Conservation (phyloP, 1,139 yeast species). For the Suhomyces ambrosiae region DNA sequence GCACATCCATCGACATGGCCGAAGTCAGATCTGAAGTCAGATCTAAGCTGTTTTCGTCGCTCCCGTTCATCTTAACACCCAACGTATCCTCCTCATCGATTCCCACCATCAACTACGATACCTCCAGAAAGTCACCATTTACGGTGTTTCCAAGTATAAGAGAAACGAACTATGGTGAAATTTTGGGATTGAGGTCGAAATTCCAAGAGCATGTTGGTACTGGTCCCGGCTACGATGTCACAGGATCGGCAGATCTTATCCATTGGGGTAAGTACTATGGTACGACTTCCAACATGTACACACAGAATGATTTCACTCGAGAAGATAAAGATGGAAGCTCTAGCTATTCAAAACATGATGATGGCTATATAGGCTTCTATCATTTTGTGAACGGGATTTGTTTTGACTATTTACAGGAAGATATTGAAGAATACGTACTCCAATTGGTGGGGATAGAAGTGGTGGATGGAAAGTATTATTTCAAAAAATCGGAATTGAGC, state of each 20-base stretch:
- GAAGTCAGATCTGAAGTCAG: slow-evolving; percentile 5
- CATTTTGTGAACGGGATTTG: slow-evolving; percentile 43
- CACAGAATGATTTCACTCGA: slow-evolving; percentile 31
- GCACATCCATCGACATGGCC: too few species aligned
- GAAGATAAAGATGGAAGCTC: slow-evolving; percentile 12
- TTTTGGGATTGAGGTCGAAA: slow-evolving; percentile 27
- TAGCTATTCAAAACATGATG: slow-evolving; percentile 28
- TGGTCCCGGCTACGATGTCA: slow-evolving; percentile 5
- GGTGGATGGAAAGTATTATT: slow-evolving; percentile 22
- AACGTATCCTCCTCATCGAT: slow-evolving; percentile 9
- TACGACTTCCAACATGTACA: slow-evolving; percentile 31
- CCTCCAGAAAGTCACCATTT: slow-evolving; percentile 7
- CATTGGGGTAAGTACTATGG: slow-evolving; percentile 46
- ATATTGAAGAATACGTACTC: slow-evolving; percentile 35
- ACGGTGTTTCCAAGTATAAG: slow-evolving; percentile 19
- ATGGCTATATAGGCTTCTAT: slow-evolving; percentile 45
- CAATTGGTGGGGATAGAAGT: slow-evolving; percentile 31
- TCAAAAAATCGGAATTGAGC: slow-evolving; percentile 11
- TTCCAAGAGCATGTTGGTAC: slow-evolving; percentile 23
- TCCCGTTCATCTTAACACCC: slow-evolving; percentile 8
- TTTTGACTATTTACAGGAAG: slow-evolving; percentile 23
- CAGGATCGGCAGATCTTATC: slow-evolving; percentile 44
- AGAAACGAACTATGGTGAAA: slow-evolving; percentile 33
- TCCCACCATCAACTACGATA: slow-evolving; percentile 11
- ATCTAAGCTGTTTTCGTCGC: slow-evolving; percentile 8